A percentile compares a stretch with the other conserved stretches of the same genome.
Conservation (phyloP, 2,329 filamentous ascomycete genomes). For the Ustulina deusta region DNA sequence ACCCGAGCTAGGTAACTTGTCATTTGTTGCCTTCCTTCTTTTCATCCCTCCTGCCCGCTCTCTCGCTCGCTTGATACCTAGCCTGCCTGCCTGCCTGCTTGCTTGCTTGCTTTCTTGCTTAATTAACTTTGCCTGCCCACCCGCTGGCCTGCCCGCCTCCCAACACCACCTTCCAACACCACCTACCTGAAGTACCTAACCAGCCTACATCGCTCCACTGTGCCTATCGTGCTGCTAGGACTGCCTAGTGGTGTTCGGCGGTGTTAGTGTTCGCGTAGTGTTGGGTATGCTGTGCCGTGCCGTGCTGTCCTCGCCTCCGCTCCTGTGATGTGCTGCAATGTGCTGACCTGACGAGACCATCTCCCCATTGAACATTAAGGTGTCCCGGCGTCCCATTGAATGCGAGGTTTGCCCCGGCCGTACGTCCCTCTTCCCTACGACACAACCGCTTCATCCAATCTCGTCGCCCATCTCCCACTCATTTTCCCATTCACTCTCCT, state of each 20-base stretch:
- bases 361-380: neutral
- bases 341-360: constrained; percentile 29
- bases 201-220: neutral
- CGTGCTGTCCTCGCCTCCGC: neutral
- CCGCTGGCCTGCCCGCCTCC: neutral
- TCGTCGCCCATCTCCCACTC: neutral
- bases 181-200: neutral
- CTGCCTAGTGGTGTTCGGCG: neutral
- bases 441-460: constrained; percentile 4
- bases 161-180: neutral
- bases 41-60: neutral
- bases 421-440: neutral
- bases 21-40: constrained; percentile 18
- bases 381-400: constrained; percentile 4
- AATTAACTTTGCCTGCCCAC: neutral
- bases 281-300: neutral
- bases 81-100: neutral
- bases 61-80: neutral
- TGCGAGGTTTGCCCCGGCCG: neutral
- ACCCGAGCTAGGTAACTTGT: constrained; percentile 10
- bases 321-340: constrained; percentile 15
- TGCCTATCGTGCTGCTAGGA: neutral
- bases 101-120: neutral
- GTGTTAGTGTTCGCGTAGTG: neutral
- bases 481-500: neutral